Evolutionary conservation across 164 flowering plant genomes (phyloP), one percentile per base, ranked within the genome.

Genomic region (Protea cynaroides): DNA sequence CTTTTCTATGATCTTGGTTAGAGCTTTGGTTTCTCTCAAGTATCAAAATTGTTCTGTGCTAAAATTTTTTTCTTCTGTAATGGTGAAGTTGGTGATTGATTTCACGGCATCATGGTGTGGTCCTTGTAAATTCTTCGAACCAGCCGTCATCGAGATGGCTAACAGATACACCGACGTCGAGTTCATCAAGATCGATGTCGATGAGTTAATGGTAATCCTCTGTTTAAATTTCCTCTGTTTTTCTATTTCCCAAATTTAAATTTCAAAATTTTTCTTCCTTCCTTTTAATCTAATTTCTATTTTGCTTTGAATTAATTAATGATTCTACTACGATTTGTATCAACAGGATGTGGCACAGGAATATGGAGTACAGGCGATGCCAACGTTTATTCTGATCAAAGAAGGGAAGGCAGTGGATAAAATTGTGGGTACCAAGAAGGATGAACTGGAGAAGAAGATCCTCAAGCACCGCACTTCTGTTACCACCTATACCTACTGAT

Each of bases 51-150:
- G n/a, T n/a, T n/a, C n/a, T n/a, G n/a, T n/a, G n/a, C n/a, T n/a
- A n/a, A n/a, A n/a, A n/a, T n/a, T n/a, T n/a, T n/a, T n/a, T n/a
- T n/a, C n/a, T n/a, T n/a, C n/a, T n/a, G 34, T 29, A 4, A 4
- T 29, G 34, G 34, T 59, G 38, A 47, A 81, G 86, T 65, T 80
- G 71, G 86, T 80, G 68, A 82, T 92, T 4, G 90, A 92, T 71
- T 92, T 92, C 74, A 56, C 87, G 5, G 96, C 93, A 1, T 53
- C 86, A 0, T 92, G 96, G 98, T 92, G 96, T 55, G 93, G 93
- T 5, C 98, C 98, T 6, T 92, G 96, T 75, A 79, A 63, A 76
- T 29, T 80, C 56, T 83, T 92, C 74, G 89, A 75, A 67, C 96
- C 95, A n/a, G 71, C 29, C 0, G 10, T 92, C 22, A 19, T 65